A percentile compares a stretch with the other conserved stretches of the same genome.
Conservation (phyloP, 1,139 yeast species). For the Geotrichum histeridarum region DNA sequence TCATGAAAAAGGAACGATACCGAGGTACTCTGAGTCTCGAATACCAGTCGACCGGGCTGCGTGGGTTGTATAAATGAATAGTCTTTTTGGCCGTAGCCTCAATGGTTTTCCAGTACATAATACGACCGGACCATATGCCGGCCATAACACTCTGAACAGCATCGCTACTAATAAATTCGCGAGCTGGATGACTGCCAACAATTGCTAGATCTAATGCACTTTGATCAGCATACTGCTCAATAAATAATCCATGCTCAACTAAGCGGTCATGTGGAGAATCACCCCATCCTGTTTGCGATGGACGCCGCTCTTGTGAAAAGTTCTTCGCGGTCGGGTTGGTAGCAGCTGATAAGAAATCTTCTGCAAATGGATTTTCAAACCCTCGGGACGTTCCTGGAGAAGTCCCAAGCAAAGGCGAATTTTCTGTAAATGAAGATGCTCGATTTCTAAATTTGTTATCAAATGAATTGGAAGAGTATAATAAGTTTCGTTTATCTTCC, state of each 20-base stretch:
- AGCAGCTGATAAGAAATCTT: constrained; percentile 7
- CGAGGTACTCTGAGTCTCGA: constrained; percentile 35
- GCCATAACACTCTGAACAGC: constrained; percentile 13
- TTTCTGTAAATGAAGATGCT: constrained; percentile 7
- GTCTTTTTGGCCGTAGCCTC: constrained; percentile 27
- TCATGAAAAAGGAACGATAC: constrained; percentile 32
- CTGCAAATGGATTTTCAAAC: neutral
- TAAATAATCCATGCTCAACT: constrained; percentile 16
- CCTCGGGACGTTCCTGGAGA: constrained; percentile 1
- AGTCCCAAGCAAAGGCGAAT: constrained; percentile 9
- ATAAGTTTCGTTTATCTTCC: neutral
- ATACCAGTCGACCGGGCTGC: constrained; percentile 25
- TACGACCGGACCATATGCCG: constrained; percentile 35
- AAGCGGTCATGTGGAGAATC: constrained; percentile 14
- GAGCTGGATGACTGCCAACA: constrained; percentile 13
- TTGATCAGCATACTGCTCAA: constrained; percentile 16
- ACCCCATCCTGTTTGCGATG: constrained; percentile 3
- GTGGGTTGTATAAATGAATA: constrained; percentile 27
- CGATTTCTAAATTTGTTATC: constrained; percentile 2
- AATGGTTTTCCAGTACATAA: constrained; percentile 36
- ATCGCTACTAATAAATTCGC: constrained; percentile 17
- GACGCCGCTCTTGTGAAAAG: neutral
- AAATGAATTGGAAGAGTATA: neutral
- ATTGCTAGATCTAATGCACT: constrained; percentile 16
- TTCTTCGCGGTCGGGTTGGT: constrained; percentile 1